These are phyloP conservation scores for Globisporangium echinulatum DNA, from an alignment of 352 stramenopile genomes.

Conservation along the genomic window DNA sequence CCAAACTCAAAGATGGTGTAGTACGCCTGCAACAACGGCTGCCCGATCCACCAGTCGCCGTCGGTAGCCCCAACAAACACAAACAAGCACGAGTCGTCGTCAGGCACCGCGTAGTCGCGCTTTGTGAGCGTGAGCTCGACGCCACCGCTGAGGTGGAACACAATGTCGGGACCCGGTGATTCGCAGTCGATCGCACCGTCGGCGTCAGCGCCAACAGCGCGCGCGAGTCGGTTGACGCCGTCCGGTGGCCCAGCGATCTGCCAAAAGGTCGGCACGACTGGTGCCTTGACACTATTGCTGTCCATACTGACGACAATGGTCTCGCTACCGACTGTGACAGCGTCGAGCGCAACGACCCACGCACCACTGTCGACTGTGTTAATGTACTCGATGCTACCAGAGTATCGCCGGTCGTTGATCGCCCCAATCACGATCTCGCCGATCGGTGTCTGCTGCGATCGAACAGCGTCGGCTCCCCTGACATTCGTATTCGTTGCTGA, in stretches of 20 bases:
- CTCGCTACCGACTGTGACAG: no score
- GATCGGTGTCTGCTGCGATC: neutral
- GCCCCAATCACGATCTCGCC: neutral
- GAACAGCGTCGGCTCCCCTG: no score
- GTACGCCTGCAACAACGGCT: constrained; percentile 7
- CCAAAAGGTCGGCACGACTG: no score
- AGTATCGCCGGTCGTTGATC: constrained; percentile 30
- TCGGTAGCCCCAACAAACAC: neutral
- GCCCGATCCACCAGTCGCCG: neutral
- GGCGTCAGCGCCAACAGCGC: neutral
- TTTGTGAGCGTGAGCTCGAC: constrained; percentile 64
- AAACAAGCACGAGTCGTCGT: neutral
- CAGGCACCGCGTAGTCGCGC: constrained; percentile 34
- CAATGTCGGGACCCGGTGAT: constrained; percentile 62
- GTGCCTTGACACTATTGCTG: no score
- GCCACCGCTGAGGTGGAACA: constrained; percentile 61
- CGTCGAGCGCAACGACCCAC: no score
- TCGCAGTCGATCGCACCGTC: constrained; percentile 56
- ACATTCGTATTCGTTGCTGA: no score
- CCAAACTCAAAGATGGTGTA: constrained; percentile 10
- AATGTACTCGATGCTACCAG: no score
- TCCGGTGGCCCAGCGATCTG: no score
- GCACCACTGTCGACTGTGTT: no score
- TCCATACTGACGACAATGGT: no score
- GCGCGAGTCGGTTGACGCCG: no score